These are phyloP conservation scores for Eutrema japonicum DNA, from an alignment of 345 rosid species.

Conservation along the genomic window DNA sequence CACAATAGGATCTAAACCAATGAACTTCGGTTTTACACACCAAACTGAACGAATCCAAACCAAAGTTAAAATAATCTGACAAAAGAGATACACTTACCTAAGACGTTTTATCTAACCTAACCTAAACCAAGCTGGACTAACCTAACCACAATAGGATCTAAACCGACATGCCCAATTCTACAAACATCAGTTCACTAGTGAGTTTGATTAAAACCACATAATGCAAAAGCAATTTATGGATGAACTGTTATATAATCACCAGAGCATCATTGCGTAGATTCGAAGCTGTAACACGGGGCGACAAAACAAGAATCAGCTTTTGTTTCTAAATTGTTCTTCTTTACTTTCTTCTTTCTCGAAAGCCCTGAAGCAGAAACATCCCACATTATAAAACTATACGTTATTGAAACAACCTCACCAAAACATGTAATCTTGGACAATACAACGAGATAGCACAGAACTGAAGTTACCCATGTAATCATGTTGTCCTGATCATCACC, in stretches of 20 bases:
- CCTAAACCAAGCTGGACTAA: too few species aligned
- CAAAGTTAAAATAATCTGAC: too few species aligned
- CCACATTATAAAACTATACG: background rate
- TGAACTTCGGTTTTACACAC: too few species aligned
- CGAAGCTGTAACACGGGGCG: slow-evolving; percentile 2
- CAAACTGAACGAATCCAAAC: too few species aligned
- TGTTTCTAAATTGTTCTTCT: background rate
- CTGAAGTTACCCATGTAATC: background rate
- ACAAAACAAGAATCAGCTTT: slow-evolving; percentile 1
- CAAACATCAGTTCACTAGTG: too few species aligned
- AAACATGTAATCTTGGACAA: background rate
- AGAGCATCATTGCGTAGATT: slow-evolving; percentile 3
- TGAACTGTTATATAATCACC: background rate
- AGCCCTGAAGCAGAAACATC: background rate
- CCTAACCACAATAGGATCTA: too few species aligned
- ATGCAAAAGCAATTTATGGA: background rate
- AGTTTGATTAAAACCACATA: too few species aligned
- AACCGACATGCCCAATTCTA: too few species aligned
- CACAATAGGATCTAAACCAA: background rate
- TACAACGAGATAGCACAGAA: background rate
- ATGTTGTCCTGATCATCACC: background rate
- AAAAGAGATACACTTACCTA: too few species aligned
- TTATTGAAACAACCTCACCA: background rate
- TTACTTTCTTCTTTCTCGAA: background rate
- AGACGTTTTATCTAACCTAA: too few species aligned